A percentile compares a stretch with the other conserved stretches of the same genome.
phyloP scores from a whole-genome alignment of 768 basidiomycete species.

The Lyophyllum shimeji region DNA sequence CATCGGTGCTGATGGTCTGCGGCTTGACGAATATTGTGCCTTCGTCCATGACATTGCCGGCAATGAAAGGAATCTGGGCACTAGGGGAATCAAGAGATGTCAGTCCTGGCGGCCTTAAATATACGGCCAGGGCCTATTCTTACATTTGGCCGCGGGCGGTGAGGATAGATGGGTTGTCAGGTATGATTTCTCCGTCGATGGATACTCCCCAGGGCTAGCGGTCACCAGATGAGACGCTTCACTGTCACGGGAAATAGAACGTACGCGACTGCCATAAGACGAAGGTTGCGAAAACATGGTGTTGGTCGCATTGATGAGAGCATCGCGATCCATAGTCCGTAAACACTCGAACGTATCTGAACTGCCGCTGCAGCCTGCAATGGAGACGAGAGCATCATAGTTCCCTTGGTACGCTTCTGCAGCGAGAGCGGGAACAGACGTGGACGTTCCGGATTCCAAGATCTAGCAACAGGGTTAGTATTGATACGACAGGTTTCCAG shows the following conservation, averaged over 20 bases:
- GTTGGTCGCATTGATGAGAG: conserved; percentile 18
- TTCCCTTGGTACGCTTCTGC: conserved; percentile 29
- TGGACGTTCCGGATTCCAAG: conserved; percentile 39
- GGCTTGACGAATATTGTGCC: conserved; percentile 22
- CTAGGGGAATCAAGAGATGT: neutral
- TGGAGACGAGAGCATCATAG: conserved; percentile 39
- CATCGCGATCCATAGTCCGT: conserved; percentile 14
- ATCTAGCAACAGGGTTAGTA: conserved; percentile 28
- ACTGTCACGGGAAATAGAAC: neutral
- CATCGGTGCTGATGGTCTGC: conserved; percentile 13
- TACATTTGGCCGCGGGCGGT: conserved; percentile 20
- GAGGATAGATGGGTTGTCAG: conserved; percentile 17
- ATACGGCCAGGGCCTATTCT: neutral
- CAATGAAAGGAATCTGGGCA: conserved; percentile 20
- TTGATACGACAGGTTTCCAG: neutral
- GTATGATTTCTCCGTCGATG: conserved; percentile 20
- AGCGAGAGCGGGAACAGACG: conserved; percentile 26
- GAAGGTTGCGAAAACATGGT: conserved; percentile 14
- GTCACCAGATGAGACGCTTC: neutral
- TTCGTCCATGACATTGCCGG: conserved; percentile 19
- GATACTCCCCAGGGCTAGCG: conserved; percentile 18
- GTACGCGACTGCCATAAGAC: conserved; percentile 17
- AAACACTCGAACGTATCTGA: conserved; percentile 28
- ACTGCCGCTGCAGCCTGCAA: conserved; percentile 27
- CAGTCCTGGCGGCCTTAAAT: neutral